Percentiles rank a stretch among this genome's conserved stretches.
phyloP scores from a whole-genome alignment of 345 rosid species.

The Aquilaria yunnanensis region DNA sequence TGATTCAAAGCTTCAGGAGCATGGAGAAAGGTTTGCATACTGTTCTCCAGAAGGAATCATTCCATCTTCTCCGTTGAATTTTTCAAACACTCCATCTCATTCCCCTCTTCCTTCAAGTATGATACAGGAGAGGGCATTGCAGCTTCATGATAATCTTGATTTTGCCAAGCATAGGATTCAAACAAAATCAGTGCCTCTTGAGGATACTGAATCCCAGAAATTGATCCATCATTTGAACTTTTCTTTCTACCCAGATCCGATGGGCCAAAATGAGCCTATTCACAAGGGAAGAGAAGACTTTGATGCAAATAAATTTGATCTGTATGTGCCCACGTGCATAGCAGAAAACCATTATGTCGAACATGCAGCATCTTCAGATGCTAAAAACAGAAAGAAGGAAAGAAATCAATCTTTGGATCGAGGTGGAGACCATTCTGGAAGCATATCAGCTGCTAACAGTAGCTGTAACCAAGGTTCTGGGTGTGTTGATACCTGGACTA shows the following conservation, averaged over 20 bases:
- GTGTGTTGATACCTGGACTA: constrained; percentile 19
- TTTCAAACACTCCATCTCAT: constrained; percentile 28
- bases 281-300: constrained; percentile 18
- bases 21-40: constrained; percentile 36
- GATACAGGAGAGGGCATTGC: constrained; percentile 28
- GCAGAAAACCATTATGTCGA: constrained; percentile 15
- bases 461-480: constrained; percentile 17
- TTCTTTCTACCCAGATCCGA: constrained; percentile 19
- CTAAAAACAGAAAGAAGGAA: constrained; percentile 12
- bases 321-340: constrained; percentile 6
- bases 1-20: constrained; percentile 52
- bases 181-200: constrained; percentile 25
- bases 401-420: constrained; percentile 19
- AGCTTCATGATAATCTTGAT: constrained; percentile 23
- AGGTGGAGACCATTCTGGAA: constrained; percentile 22
- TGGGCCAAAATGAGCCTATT: constrained; percentile 16
- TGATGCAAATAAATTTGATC: constrained; percentile 12
- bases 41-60: constrained; percentile 51
- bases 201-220: constrained; percentile 18
- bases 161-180: constrained; percentile 24
- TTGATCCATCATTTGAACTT: constrained; percentile 15
- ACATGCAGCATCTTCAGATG: constrained; percentile 6
- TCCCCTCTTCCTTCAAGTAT: constrained; percentile 17
- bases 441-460: constrained; percentile 15
- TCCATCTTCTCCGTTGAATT: constrained; percentile 41